Evolutionary conservation across 129 eudicot species (phyloP), one percentile per base, ranked within the genome.

Genomic region (Escallonia herrerae): DNA sequence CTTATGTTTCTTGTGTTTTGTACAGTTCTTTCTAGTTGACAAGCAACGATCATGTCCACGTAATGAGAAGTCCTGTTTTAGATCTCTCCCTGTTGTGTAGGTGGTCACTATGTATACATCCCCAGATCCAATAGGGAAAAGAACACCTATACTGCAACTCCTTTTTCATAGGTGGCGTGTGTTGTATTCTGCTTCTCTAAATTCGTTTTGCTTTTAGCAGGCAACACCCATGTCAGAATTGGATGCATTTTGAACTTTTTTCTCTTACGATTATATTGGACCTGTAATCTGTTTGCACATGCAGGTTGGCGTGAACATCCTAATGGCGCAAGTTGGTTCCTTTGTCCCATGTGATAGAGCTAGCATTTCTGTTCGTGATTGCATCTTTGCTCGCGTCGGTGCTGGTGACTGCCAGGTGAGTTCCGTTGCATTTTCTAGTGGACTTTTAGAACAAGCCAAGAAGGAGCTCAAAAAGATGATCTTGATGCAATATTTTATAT

Each of bases 351-450:
- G 99, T 70, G 87, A 83, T 74, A 89, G 72, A 44, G 99, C 99
- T 66, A 78, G 63, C 70, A 82, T 93, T 71, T 93, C 99, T 76
- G 74, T 93, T 44, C 95, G 99, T 66, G 96, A 93, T 79, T 93
- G 96, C 75, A 89, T 93, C 56, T 93, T 93, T 78, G 95, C 96
- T 73, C 99, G 99, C 66, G 99, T 93, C 33, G 99, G 99, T 69
- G 99, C 99, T 70, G 99, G 99, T 62, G 99, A 93, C 64, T 93
- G 96, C 74, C 99, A 93, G 89, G 99, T 90, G 58, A 71, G 68
- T 61, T 14, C 43, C 57, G 13, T 9, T 5, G 46, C 12, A 4
- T 14, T 1, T 69, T 66, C 8, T 10, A 39, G n/a, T 44, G 42
- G 6, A 52, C 51, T 66, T 2, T 3, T 56, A 67, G 51, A 22